Evolutionary conservation across 805 yeast genomes (phyloP), one percentile per base, ranked within the genome.

Genomic region (Candida loeiensis): DNA sequence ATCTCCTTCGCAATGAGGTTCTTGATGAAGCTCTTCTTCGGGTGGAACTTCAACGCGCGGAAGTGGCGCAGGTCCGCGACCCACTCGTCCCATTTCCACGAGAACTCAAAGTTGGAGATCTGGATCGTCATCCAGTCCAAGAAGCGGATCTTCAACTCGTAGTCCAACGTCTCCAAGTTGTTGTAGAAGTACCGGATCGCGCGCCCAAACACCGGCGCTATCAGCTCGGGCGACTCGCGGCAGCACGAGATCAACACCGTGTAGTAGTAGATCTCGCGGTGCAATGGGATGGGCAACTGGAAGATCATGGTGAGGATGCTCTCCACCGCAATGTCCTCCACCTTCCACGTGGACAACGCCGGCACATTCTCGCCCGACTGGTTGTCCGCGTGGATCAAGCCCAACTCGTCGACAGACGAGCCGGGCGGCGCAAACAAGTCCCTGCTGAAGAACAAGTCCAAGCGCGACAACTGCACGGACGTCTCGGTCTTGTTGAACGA

Each of bases 21-120:
- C 49, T 74, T 78, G 44, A 91, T 79, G 49, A 91, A 83, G 34
- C 74, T 76, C 46, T 77, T 72, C 49, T 78, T 79, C 9, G 97
- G 96, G 55, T 86, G 90, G 53, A 76, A 79, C 24, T 66, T 58
- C 25, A 74, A 65, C 8, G 68, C 59, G 6, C 66, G 61, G 34
- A 68, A 72, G 34, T 58, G 59, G n/a, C 57, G 51, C 0, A 82
- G 72, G 51, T 81, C 85, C 2, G 61, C 64, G 19, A 74, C 77
- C 99, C 99, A 93, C 60, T 90, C 98, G 47, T 77, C 79, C 99
- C 99, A 93, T 56, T 89, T 88, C 99, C 99, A 93, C 26, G 90
- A 86, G 64, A 87, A 93, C 42, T 85, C 89, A 61, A 91, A 93
- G 58, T 91, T 93, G 53, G 95, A 85, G 59, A 93, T 77, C 63